These are phyloP conservation scores for Phytophthora palmivora DNA, from an alignment of 352 stramenopile genomes.

Conservation along the genomic window DNA sequence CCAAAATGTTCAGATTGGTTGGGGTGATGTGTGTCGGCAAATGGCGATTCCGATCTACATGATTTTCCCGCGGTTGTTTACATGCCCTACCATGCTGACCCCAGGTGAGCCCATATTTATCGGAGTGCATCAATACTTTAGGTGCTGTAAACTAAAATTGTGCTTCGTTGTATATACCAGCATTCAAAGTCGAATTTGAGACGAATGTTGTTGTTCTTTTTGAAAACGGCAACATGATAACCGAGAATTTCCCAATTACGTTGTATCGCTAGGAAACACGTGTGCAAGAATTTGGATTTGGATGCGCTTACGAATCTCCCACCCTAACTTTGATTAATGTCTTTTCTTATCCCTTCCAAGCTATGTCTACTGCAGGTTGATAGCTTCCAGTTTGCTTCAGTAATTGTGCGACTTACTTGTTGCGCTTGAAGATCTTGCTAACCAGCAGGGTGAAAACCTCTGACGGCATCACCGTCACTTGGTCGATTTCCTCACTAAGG, in stretches of 20 bases:
- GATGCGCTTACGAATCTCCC: too few species aligned
- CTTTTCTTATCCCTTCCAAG: not conserved
- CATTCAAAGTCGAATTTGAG: conserved; percentile 94
- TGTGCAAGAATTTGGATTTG: conserved; percentile 1
- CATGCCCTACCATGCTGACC: conserved; percentile 91
- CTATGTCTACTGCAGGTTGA: not conserved
- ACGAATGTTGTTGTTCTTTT: conserved; percentile 94
- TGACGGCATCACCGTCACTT: conserved; percentile 87
- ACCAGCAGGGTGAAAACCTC: conserved; percentile 95
- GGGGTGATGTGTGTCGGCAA: conserved; percentile 89
- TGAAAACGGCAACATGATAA: conserved; percentile 92
- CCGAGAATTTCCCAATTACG: conserved; percentile 89
- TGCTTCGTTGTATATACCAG: conserved; percentile 38
- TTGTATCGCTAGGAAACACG: conserved; percentile 72
- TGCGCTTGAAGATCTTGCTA: conserved; percentile 97
- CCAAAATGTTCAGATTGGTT: conserved; percentile 94
- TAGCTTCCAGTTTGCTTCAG: not conserved
- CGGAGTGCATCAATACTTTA: not conserved
- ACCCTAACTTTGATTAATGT: conserved; percentile 1
- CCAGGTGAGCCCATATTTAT: conserved; percentile 40
- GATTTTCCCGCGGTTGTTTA: conserved; percentile 94
- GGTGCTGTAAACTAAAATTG: not conserved
- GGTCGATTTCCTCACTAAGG: conserved; percentile 81
- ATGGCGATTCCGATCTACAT: conserved; percentile 95
- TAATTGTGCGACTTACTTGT: conserved; percentile 79